Evolutionary conservation across 441 rosid species (phyloP).

Genomic region (Adansonia rubrostipa): DNA sequence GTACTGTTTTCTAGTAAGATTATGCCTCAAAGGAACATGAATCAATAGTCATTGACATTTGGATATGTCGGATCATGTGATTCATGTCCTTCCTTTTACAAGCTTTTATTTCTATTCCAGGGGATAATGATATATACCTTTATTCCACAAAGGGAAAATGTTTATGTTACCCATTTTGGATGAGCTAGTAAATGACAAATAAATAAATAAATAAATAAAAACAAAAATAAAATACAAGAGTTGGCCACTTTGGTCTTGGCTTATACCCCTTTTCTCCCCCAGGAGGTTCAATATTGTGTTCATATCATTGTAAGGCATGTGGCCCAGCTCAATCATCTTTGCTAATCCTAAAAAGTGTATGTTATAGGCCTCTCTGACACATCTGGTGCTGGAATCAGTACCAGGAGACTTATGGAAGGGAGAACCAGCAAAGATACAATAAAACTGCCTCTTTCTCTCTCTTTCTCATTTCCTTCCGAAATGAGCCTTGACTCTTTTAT

Average conservation of each 20-base stretch:
- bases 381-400: not conserved
- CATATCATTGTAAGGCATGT: constrained; percentile 22
- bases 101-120: constrained; percentile 26
- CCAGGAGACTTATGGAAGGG: not conserved
- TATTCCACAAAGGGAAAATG: not conserved
- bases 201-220: not conserved
- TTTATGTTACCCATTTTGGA: constrained; percentile 24
- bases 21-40: not conserved
- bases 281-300: constrained; percentile 20
- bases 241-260: not conserved
- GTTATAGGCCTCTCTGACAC: constrained; percentile 4
- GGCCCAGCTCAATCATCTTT: constrained; percentile 23
- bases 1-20: too few relatives aligned
- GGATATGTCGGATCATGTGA: not conserved
- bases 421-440: not conserved
- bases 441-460: not conserved
- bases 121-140: constrained; percentile 25
- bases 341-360: not conserved
- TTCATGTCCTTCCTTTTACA: constrained; percentile 1
- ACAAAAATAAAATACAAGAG: constrained; percentile 11
- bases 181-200: constrained; percentile 29
- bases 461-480: not conserved
- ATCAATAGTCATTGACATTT: not conserved
- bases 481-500: too few relatives aligned
- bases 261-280: not conserved